Percentiles rank a stretch among this genome's conserved stretches.
phyloP scores from a whole-genome alignment of 1,284 basidiomycete genomes.

The Flammula alnicola region DNA sequence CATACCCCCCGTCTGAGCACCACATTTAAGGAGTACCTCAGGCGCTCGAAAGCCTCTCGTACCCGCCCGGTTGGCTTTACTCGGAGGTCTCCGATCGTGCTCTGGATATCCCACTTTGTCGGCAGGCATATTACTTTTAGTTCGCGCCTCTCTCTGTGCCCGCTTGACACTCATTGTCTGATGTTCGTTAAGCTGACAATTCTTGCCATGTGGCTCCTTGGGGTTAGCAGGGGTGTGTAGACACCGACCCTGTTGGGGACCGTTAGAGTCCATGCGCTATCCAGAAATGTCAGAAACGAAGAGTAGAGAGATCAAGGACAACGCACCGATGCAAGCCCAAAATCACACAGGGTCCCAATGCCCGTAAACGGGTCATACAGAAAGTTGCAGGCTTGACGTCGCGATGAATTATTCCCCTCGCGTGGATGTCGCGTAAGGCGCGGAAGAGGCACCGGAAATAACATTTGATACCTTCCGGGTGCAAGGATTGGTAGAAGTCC shows the following conservation, averaged over 20 bases:
- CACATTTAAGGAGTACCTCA: conserved; percentile 95
- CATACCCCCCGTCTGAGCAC: conserved; percentile 89
- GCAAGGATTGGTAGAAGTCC: conserved; percentile 77
- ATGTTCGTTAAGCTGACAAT: conserved; percentile 40
- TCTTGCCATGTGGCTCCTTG: conserved; percentile 68
- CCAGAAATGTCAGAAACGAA: conserved; percentile 1
- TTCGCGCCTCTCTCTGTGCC: conserved; percentile 60
- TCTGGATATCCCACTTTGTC: conserved; percentile 78
- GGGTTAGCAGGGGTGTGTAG: conserved; percentile 72
- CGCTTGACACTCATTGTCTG: conserved; percentile 36
- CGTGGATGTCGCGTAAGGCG: conserved; percentile 88
- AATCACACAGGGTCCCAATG: conserved; percentile 91
- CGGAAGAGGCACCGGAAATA: conserved; percentile 95
- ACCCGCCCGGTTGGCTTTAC: conserved; percentile 96
- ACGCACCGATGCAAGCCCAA: conserved; percentile 90
- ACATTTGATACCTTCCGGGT: conserved; percentile 77
- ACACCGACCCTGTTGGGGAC: conserved; percentile 59
- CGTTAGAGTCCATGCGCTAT: conserved; percentile 57
- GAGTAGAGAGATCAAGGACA: neutral
- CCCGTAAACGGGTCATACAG: conserved; percentile 89
- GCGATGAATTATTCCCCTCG: conserved; percentile 91
- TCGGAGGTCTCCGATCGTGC: conserved; percentile 81
- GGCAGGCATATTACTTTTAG: conserved; percentile 55
- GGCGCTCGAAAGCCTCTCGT: conserved; percentile 97
- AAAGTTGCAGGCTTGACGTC: conserved; percentile 99